These are phyloP conservation scores for Lichtheimia corymbifera DNA, from an alignment of 371 early-diverging fungal genomes.

Conservation along the genomic window DNA sequence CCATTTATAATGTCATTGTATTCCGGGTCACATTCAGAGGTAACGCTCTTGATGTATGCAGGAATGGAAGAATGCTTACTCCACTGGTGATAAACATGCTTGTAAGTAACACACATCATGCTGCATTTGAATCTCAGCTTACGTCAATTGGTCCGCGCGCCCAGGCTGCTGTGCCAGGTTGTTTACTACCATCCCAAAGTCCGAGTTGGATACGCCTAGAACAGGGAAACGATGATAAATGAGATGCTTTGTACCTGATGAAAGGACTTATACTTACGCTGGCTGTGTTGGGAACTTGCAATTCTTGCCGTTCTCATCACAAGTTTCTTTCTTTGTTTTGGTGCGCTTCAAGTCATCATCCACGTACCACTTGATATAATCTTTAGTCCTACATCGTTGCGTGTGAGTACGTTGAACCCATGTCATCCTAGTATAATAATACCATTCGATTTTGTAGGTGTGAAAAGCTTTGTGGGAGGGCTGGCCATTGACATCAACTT, in stretches of 20 bases:
- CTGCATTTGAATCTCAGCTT: slow-evolving; percentile 8
- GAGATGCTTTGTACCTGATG: no score
- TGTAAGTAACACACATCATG: background rate
- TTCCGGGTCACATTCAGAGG: slow-evolving; percentile 28
- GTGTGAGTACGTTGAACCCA: background rate
- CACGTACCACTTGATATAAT: slow-evolving; percentile 39
- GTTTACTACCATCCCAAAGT: slow-evolving; percentile 50
- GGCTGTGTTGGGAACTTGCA: slow-evolving; percentile 40
- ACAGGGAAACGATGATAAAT: no score
- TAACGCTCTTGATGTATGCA: slow-evolving; percentile 34
- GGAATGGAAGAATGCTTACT: slow-evolving; percentile 14
- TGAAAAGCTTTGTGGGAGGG: slow-evolving; percentile 27
- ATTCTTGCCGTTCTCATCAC: slow-evolving; percentile 10
- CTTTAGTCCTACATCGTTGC: slow-evolving; percentile 27
- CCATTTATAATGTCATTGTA: slow-evolving; percentile 20
- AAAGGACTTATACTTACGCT: slow-evolving; percentile 21
- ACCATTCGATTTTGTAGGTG: slow-evolving; percentile 36
- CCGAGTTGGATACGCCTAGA: slow-evolving; percentile 46
- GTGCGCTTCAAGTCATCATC: slow-evolving; percentile 33
- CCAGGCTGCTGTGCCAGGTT: slow-evolving; percentile 49
- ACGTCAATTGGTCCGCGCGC: slow-evolving; percentile 48
- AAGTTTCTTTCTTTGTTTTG: slow-evolving; percentile 17
- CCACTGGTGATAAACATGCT: slow-evolving; percentile 24
- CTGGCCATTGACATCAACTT: slow-evolving; percentile 19
- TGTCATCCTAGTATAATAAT: background rate